These are phyloP conservation scores for Sodiomyces alkalinus DNA, from an alignment of 2,329 filamentous ascomycete species.

Conservation along the genomic window DNA sequence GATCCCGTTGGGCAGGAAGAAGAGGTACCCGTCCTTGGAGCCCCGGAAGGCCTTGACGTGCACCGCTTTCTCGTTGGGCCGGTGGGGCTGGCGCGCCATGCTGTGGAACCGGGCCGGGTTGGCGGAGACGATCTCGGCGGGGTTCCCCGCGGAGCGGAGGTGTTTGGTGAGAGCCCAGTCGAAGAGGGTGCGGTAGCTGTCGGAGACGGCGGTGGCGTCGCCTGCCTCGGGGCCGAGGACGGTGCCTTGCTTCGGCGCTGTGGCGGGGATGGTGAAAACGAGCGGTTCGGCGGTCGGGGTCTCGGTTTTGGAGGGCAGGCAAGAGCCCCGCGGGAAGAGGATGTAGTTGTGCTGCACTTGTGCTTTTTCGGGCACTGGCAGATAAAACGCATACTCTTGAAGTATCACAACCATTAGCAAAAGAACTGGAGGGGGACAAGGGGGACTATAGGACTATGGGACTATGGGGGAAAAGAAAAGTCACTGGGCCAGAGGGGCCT, in stretches of 20 bases:
- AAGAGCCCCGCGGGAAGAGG: slow-evolving; percentile 41
- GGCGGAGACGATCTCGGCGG: slow-evolving; percentile 32
- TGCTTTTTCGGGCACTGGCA: slow-evolving; percentile 49
- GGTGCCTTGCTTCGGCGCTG: slow-evolving; percentile 43
- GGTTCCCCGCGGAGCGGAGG: slow-evolving; percentile 32
- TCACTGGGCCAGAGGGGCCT: too few relatives aligned
- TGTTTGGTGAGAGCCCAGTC: slow-evolving; percentile 43
- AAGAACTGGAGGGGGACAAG: background rate
- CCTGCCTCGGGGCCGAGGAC: slow-evolving; percentile 34
- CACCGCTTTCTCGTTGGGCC: slow-evolving; percentile 46
- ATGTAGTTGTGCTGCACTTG: slow-evolving; percentile 53
- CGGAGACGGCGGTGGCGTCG: slow-evolving; percentile 37
- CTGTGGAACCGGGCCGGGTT: slow-evolving; percentile 43
- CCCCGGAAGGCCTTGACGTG: slow-evolving; percentile 52
- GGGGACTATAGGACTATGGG: background rate
- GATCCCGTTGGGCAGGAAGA: slow-evolving; percentile 51
- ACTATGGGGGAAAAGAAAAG: too few relatives aligned
- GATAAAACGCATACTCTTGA: slow-evolving; percentile 45
- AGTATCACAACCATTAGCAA: background rate
- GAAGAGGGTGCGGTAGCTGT: slow-evolving; percentile 42
- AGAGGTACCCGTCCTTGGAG: slow-evolving; percentile 53
- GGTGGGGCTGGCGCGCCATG: slow-evolving; percentile 37
- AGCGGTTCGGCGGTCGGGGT: slow-evolving; percentile 36
- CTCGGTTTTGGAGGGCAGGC: slow-evolving; percentile 32
- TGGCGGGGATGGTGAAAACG: slow-evolving; percentile 47